Evolutionary conservation across 1,284 basidiomycete genomes (phyloP), one percentile per base, ranked within the genome.

Genomic region (Austroboletus niveus): DNA sequence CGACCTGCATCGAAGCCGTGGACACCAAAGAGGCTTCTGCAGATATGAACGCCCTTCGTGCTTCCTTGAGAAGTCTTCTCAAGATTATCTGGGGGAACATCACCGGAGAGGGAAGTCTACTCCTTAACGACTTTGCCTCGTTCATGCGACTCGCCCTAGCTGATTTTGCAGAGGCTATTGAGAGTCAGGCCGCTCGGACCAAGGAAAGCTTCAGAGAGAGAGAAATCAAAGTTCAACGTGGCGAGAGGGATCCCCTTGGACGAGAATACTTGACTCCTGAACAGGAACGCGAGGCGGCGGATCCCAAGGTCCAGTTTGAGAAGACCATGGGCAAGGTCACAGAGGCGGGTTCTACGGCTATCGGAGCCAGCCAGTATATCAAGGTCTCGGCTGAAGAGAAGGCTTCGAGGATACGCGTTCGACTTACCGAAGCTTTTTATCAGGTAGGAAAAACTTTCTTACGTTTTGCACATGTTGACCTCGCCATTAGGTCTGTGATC

Each of bases 251-350:
- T 53, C 65, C 71, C 32, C 57, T 83, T 2, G 84, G 85, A 0
- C 69, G 79, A 38, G 78, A 78, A 58, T 75, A 74, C 62, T 66
- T 77, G 58, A 67, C 74, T 0, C 58, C 77, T 1, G 69, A 76
- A 51, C 75, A 80, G 54, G 69, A 51, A 17, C 45, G 51, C 3
- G 40, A 76, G 42, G 57, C 72, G 1, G 58, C 63, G 0, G 72
- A 76, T 31, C 55, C 62, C 7, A 76, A 77, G 59, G 74, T 73
- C 10, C 72, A 75, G 40, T 88, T 84, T 59, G 81, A 85, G 65
- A 77, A 78, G 56, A 74, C 80, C 1, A 84, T 87, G 80, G 86
- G 86, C 35, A 75, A 75, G 0, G 71, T 79, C 14, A 87, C 84
- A 61, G 74, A 70, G 7, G 72, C 69, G 0, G 86, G 86, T 8